Evolutionary conservation across 345 rosid genomes (phyloP), one percentile per base, ranked within the genome.

Genomic region (Hirschfeldia incana): DNA sequence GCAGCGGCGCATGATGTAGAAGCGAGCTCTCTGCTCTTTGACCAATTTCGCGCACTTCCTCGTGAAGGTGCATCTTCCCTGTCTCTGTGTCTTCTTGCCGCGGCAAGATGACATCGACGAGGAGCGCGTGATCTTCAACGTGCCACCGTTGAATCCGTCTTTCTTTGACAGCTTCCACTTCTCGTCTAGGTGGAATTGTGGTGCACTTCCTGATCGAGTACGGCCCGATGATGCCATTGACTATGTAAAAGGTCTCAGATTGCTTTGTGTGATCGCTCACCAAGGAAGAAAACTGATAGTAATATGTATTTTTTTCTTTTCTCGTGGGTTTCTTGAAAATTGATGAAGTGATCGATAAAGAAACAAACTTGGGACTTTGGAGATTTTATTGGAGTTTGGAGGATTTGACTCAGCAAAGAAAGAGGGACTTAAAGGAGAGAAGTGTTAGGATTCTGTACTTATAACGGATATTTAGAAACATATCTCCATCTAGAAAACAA

Each of bases 1-100:
- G 69, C 99, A 95, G 3, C 97, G 90, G 76, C 99, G 79, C 89
- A 93, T 80, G 87, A 95, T 95, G 74, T 95, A 95, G 84, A 95
- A 95, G 33, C 92, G 86, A 58, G 99, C 98, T 80, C 99, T 82
- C 49, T 95, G 99, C 74, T 95, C 98, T 67, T 91, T 87, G 17
- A 95, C 93, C 72, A 95, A 77, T 65, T 88, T 86, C 0, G 97
- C 93, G 42, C 99, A 95, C 81, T 89, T 95, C 67, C 98, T 87
- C 0, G 93, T 78, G 68, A 95, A 95, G 21, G 97, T 83, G 69
- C 92, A 88, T 44, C 89, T 83, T 67, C 90, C 72, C 0, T 81
- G 90, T 33, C 36, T 71, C 59, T 53, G 55, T 4, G 28, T 59
- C 82, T 79, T 79, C 60, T 67, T 72, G 34, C 60, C 62, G 10